Percentiles rank a stretch among this genome's conserved stretches.
These are phyloP conservation scores for Nemania diffusa DNA, from an alignment of 2,329 filamentous ascomycete genomes.

Conservation along the genomic window DNA sequence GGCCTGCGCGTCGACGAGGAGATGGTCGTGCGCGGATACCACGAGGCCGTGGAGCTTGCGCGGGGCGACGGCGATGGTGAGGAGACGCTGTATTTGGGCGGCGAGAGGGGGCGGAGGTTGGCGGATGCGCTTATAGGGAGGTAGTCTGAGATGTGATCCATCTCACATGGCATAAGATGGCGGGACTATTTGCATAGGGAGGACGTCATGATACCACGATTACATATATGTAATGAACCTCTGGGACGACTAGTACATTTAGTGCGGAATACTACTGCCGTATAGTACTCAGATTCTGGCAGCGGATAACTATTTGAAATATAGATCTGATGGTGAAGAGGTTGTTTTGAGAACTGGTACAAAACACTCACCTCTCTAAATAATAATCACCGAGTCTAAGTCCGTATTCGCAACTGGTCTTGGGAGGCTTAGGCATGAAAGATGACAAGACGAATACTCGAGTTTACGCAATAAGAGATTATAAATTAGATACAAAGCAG, in stretches of 20 bases:
- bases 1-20: slow-evolving; percentile 90
- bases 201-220: slow-evolving; percentile 30
- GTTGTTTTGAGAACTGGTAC: neutral
- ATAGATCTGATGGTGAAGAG: neutral
- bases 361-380: neutral
- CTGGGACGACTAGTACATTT: neutral
- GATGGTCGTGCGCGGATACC: slow-evolving; percentile 83
- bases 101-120: slow-evolving; percentile 64
- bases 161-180: neutral
- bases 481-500: neutral
- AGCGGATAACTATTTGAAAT: neutral
- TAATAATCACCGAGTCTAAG: neutral
- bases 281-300: neutral
- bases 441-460: neutral
- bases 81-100: slow-evolving; percentile 70
- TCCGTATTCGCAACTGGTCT: neutral
- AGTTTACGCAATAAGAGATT: neutral
- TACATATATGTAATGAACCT: neutral
- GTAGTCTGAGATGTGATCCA: slow-evolving; percentile 28
- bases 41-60: slow-evolving; percentile 80
- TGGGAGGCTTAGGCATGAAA: too few species aligned
- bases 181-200: neutral
- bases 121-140: slow-evolving; percentile 55
- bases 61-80: slow-evolving; percentile 65
- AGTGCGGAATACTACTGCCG: neutral